phyloP scores from a whole-genome alignment of 2,329 filamentous ascomycete genomes.

The Fusarium agapanthi region DNA sequence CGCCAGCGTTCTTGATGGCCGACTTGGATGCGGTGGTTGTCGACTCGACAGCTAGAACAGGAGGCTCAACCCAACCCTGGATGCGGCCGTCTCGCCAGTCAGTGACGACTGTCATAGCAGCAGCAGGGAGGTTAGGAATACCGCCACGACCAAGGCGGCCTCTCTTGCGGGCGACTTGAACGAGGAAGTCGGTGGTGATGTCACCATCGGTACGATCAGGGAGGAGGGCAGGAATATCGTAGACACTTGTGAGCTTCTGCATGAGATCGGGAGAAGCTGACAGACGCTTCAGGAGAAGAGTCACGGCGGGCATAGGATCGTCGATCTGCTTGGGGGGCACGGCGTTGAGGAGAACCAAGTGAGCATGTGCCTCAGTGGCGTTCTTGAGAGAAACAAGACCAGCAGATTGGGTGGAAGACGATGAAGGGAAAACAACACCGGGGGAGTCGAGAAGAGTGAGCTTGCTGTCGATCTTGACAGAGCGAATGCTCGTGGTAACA shows the following conservation, averaged over 20 bases:
- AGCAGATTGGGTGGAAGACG: constrained; percentile 51
- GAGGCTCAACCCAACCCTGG: constrained; percentile 88
- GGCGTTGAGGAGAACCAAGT: constrained; percentile 88
- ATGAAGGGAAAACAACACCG: constrained; percentile 90
- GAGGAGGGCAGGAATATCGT: constrained; percentile 84
- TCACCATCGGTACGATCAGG: constrained; percentile 73
- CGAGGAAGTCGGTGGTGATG: constrained; percentile 86
- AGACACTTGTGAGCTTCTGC: constrained; percentile 81
- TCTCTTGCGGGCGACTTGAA: constrained; percentile 93
- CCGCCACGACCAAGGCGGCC: constrained; percentile 89
- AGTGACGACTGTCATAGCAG: constrained; percentile 92
- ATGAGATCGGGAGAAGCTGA: constrained; percentile 77
- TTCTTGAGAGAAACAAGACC: constrained; percentile 64
- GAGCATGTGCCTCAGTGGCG: constrained; percentile 78
- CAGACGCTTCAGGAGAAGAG: constrained; percentile 82
- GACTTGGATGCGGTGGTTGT: constrained; percentile 43
- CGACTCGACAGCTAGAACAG: constrained; percentile 66
- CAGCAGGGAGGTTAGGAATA: constrained; percentile 85
- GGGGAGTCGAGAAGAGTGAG: constrained; percentile 93
- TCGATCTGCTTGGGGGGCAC: constrained; percentile 94
- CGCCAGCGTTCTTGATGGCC: constrained; percentile 50
- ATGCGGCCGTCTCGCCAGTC: constrained; percentile 97
- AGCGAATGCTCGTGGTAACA: constrained; percentile 86
- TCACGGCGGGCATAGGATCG: constrained; percentile 88
- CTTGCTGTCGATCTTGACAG: constrained; percentile 95